phyloP scores from a whole-genome alignment of 108 stramenopile species.

The Fragilariopsis cylindrus region DNA sequence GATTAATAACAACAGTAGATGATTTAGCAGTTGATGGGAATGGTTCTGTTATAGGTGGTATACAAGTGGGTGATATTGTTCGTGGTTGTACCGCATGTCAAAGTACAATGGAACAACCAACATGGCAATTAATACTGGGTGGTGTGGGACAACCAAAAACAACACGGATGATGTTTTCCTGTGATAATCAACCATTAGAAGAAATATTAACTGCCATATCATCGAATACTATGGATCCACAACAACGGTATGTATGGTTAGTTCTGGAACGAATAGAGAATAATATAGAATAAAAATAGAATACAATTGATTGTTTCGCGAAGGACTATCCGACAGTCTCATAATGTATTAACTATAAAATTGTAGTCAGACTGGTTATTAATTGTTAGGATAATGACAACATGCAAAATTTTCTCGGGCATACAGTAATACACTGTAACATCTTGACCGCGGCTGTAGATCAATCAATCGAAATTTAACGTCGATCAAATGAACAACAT shows the following conservation, averaged over 20 bases:
- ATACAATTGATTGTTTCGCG: no score
- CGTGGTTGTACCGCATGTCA: constrained; percentile 75
- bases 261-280: constrained; percentile 57
- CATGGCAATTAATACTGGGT: constrained; percentile 78
- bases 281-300: background rate
- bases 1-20: constrained; percentile 53
- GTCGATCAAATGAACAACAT: no score
- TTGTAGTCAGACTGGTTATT: no score
- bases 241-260: constrained; percentile 60
- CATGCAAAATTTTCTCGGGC: no score
- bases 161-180: constrained; percentile 67
- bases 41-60: constrained; percentile 45
- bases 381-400: no score
- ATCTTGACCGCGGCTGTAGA: no score
- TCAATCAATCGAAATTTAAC: no score
- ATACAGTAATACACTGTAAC: no score
- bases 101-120: constrained; percentile 65
- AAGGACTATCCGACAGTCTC: no score
- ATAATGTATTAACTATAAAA: no score
- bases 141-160: constrained; percentile 82
- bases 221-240: constrained; percentile 71
- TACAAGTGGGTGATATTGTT: constrained; percentile 64
- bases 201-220: constrained; percentile 71
- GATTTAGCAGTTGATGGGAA: constrained; percentile 54
- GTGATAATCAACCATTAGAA: constrained; percentile 64